These are phyloP conservation scores for Termitomyces sp. DNA, from an alignment of 768 basidiomycete species.

Conservation along the genomic window DNA sequence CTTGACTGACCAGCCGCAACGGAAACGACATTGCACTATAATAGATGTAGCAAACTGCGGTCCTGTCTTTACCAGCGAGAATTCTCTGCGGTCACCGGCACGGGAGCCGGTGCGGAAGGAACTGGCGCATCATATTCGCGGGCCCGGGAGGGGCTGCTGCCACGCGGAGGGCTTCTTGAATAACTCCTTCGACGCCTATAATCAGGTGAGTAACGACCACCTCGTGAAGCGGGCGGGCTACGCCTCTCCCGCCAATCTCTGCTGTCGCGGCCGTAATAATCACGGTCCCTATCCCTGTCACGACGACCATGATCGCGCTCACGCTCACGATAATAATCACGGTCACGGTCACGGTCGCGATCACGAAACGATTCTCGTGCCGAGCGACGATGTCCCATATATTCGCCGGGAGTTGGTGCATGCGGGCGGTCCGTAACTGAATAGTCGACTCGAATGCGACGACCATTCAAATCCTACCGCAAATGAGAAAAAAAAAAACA, in stretches of 20 bases:
- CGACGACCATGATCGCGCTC: slow-evolving; percentile 49
- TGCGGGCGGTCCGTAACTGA: slow-evolving; percentile 93
- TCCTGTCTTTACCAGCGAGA: slow-evolving; percentile 54
- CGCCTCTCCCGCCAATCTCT: slow-evolving; percentile 80
- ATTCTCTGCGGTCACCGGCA: slow-evolving; percentile 25
- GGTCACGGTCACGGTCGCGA: slow-evolving; percentile 29
- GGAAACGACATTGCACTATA: slow-evolving; percentile 7
- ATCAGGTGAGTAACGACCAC: slow-evolving; percentile 72
- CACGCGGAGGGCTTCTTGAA: slow-evolving; percentile 75
- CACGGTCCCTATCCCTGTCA: slow-evolving; percentile 50
- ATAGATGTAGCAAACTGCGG: slow-evolving; percentile 9
- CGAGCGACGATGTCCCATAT: slow-evolving; percentile 86
- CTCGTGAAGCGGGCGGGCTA: slow-evolving; percentile 58
- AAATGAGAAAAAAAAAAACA: neutral
- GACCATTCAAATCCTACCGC: slow-evolving; percentile 83
- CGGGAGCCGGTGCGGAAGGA: slow-evolving; percentile 30
- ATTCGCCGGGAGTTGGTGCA: slow-evolving; percentile 95
- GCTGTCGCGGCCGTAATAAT: slow-evolving; percentile 64
- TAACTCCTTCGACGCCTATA: slow-evolving; percentile 72
- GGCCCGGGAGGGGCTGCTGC: slow-evolving; percentile 45
- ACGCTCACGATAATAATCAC: slow-evolving; percentile 46
- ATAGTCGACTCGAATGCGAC: slow-evolving; percentile 94
- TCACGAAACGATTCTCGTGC: slow-evolving; percentile 31
- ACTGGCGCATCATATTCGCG: slow-evolving; percentile 31
- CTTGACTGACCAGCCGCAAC: slow-evolving; percentile 22